These are phyloP conservation scores for Pseudocercospora musae DNA, from an alignment of 2,329 filamentous ascomycete species.

Conservation along the genomic window DNA sequence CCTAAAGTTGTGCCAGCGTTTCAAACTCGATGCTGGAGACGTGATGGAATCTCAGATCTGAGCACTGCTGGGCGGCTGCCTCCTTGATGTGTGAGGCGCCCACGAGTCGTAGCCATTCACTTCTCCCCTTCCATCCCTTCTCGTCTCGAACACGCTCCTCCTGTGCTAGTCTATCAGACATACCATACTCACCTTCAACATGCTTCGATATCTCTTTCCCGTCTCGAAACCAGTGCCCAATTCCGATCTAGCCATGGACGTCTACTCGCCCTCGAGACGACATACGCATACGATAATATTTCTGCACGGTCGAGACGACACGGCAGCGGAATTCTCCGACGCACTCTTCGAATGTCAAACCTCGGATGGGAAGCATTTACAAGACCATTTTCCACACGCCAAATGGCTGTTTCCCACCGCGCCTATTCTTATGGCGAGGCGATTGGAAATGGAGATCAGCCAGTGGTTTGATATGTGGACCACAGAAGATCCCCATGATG, in stretches of 20 bases:
- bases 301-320: constrained; percentile 47
- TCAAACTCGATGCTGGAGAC: background rate
- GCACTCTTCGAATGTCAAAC: constrained; percentile 42
- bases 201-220: constrained; percentile 1
- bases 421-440: constrained; percentile 19
- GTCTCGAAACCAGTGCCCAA: background rate
- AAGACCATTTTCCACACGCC: constrained; percentile 33
- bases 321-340: constrained; percentile 38
- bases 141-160: background rate
- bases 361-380: constrained; percentile 30
- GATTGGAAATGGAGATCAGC: constrained; percentile 31
- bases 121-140: background rate
- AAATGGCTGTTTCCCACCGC: constrained; percentile 40
- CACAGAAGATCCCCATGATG: constrained; percentile 29
- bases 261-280: constrained; percentile 2
- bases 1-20: background rate
- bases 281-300: constrained; percentile 49
- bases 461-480: constrained; percentile 42
- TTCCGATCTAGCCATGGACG: background rate
- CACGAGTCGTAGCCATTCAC: background rate
- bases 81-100: background rate
- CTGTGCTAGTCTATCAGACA: background rate
- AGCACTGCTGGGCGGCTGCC: background rate
- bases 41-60: background rate
- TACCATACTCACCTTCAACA: background rate